Conservation (phyloP, 2,329 filamentous ascomycete species). For the Phaeosphaeria sp. region DNA sequence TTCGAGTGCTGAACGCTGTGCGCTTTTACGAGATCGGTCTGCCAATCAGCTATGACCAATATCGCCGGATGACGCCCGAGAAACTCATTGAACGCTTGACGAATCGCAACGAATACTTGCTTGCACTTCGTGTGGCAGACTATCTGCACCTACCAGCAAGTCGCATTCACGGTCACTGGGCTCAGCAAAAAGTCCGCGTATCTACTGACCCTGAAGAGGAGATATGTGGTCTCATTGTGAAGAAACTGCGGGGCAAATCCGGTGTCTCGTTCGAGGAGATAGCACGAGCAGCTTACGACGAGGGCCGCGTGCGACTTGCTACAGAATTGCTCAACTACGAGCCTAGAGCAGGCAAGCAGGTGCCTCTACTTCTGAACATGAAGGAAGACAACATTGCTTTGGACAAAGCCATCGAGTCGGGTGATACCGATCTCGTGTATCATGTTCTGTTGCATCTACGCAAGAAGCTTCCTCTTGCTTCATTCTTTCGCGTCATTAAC, state of each 20-base stretch:
- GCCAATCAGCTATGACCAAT: slow-evolving; percentile 92
- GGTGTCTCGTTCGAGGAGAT: slow-evolving; percentile 97
- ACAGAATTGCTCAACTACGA: slow-evolving; percentile 93
- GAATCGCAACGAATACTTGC: slow-evolving; percentile 86
- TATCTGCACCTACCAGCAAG: slow-evolving; percentile 87
- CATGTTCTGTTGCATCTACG: slow-evolving; percentile 87
- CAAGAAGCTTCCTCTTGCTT: slow-evolving; percentile 86
- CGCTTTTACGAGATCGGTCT: slow-evolving; percentile 91
- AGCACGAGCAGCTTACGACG: slow-evolving; percentile 89
- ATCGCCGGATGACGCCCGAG: slow-evolving; percentile 86
- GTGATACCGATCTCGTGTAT: slow-evolving; percentile 91
- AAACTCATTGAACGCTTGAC: slow-evolving; percentile 84
- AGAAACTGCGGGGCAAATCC: slow-evolving; percentile 82
- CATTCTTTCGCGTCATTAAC: slow-evolving; percentile 92
- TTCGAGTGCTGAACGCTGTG: slow-evolving; percentile 90
- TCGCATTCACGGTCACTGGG: slow-evolving; percentile 96
- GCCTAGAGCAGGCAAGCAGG: slow-evolving; percentile 92
- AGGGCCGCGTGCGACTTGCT: slow-evolving; percentile 86
- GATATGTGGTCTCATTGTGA: slow-evolving; percentile 85
- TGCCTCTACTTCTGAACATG: slow-evolving; percentile 90
- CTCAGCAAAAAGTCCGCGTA: slow-evolving; percentile 87
- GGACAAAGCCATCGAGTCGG: slow-evolving; percentile 95
- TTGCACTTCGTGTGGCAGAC: slow-evolving; percentile 86
- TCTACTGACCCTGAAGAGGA: slow-evolving; percentile 86
- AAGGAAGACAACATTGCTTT: slow-evolving; percentile 94